Conservation (phyloP, 257 asterid species). For the Eustoma russellianum region DNA sequence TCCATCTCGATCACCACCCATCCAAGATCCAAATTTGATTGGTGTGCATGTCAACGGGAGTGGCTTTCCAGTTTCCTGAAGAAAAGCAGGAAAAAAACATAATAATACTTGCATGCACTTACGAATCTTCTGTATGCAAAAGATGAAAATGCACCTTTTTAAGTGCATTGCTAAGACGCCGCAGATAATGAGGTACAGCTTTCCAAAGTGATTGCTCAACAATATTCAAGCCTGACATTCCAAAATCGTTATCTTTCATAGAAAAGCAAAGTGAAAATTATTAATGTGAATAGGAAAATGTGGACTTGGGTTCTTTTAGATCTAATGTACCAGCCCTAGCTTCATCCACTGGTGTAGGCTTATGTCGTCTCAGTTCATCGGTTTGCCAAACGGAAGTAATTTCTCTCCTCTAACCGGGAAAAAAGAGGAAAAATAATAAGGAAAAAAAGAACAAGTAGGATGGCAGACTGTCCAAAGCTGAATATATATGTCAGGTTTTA, state of each 20-base stretch:
- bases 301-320: no score
- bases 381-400: slow-evolving; percentile 96
- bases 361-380: slow-evolving; percentile 95
- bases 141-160: slow-evolving; percentile 52
- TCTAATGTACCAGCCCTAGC: slow-evolving; percentile 79
- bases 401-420: slow-evolving; percentile 62
- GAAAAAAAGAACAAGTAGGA: background rate
- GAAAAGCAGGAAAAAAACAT: slow-evolving; percentile 13
- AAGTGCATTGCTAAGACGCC: slow-evolving; percentile 86
- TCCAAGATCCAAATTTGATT: slow-evolving; percentile 97
- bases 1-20: slow-evolving; percentile 99
- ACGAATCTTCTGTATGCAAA: slow-evolving; percentile 12
- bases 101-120: slow-evolving; percentile 6
- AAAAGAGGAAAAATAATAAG: slow-evolving; percentile 2
- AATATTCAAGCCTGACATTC: slow-evolving; percentile 65
- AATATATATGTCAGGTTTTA: background rate
- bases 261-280: slow-evolving; percentile 5
- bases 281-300: slow-evolving; percentile 1
- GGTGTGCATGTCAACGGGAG: slow-evolving; percentile 97
- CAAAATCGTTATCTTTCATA: slow-evolving; percentile 2
- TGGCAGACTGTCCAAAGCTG: slow-evolving; percentile 4
- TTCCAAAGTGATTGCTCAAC: slow-evolving; percentile 98
- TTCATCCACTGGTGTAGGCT: slow-evolving; percentile 98
- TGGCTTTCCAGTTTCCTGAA: slow-evolving; percentile 86
- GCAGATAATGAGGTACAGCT: slow-evolving; percentile 94